Evolutionary conservation across 2,329 filamentous ascomycete species (phyloP).

Genomic region (Alternaria consortialis): DNA sequence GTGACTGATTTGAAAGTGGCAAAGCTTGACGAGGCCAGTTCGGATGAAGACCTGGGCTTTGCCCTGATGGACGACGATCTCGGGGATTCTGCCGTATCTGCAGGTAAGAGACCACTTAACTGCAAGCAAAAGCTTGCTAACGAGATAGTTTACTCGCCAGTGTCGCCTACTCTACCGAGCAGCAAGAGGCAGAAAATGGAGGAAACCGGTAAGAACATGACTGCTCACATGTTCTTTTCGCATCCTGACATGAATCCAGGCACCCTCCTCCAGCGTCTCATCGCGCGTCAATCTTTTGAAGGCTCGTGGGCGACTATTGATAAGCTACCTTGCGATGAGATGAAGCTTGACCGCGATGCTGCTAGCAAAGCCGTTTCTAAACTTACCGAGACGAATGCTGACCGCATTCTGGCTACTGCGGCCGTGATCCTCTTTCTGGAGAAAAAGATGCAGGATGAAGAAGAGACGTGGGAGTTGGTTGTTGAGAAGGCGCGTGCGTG

Average conservation of each 20-base stretch:
- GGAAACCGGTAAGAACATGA: background rate
- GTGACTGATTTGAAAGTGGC: background rate
- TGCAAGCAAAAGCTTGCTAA: background rate
- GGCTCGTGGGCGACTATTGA: background rate
- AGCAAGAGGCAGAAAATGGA: background rate
- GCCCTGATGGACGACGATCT: background rate
- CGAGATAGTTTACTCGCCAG: background rate
- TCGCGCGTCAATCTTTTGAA: constrained; percentile 5
- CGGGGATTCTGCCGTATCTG: background rate
- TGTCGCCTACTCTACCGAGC: background rate
- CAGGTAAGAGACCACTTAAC: background rate
- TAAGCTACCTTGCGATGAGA: background rate
- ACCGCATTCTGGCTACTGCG: constrained; percentile 2
- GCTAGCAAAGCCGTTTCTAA: background rate
- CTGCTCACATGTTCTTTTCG: background rate
- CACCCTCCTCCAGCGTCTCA: constrained; percentile 5
- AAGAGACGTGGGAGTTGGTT: constrained; percentile 10
- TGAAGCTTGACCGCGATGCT: background rate
- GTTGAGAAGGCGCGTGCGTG: constrained; percentile 13
- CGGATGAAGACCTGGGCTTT: background rate
- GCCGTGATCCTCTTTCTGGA: background rate
- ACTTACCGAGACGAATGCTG: background rate
- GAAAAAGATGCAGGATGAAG: constrained; percentile 6
- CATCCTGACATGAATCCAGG: background rate
- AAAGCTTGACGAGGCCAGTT: background rate